A percentile compares a stretch with the other conserved stretches of the same genome.
phyloP scores from a whole-genome alignment of 1,139 yeast genomes.

The Magnusiomyces suaveolens region DNA sequence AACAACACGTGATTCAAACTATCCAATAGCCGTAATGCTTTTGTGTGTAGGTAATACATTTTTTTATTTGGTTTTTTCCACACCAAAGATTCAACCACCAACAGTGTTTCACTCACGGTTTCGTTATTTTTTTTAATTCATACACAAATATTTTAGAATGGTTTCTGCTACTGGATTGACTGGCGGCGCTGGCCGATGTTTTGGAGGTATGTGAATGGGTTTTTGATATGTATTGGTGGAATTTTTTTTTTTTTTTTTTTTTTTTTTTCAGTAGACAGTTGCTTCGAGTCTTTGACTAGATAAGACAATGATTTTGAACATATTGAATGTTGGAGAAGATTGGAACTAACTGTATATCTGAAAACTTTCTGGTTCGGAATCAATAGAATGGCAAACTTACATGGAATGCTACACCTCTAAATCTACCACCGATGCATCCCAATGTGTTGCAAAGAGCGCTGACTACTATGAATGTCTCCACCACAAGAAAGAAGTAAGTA shows the following conservation, averaged over 20 bases:
- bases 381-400: constrained; percentile 37
- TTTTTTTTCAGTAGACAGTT: background rate
- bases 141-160: no score
- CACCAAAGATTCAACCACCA: no score
- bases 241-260: constrained; percentile 1
- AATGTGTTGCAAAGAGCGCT: constrained; percentile 37
- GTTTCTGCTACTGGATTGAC: constrained; percentile 35
- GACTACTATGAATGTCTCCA: constrained; percentile 44
- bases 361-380: no score
- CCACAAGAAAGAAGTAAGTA: constrained; percentile 36
- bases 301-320: background rate
- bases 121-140: no score
- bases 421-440: constrained; percentile 30
- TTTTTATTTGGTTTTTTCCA: no score
- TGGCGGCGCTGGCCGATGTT: constrained; percentile 43
- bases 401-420: constrained; percentile 39
- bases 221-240: background rate
- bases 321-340: background rate
- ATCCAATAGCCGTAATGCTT: no score
- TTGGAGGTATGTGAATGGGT: constrained; percentile 34
- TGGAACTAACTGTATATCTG: background rate
- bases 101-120: no score
- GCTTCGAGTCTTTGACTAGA: no score
- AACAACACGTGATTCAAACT: no score
- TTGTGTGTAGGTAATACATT: no score